Evolutionary conservation across 2,329 filamentous ascomycete species (phyloP).

Genomic region (Mycosphaerella arachidis): DNA sequence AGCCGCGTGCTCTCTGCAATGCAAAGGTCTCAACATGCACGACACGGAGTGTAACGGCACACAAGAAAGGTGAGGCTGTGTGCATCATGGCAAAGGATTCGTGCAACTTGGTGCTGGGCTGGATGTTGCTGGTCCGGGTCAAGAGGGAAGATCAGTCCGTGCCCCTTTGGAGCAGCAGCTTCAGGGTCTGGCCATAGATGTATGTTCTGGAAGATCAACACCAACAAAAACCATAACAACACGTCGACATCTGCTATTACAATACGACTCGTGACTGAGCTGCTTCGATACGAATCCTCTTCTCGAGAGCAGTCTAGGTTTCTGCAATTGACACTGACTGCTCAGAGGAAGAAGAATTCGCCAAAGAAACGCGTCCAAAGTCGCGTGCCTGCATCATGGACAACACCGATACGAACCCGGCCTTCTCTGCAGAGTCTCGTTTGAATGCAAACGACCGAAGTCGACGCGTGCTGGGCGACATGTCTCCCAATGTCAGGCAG

Average conservation of each 20-base stretch:
- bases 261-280: neutral
- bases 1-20: neutral
- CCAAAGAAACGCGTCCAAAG: conserved; percentile 11
- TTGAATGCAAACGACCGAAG: conserved; percentile 6
- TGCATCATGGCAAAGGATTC: neutral
- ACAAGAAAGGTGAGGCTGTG: neutral
- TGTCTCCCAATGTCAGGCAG: conserved; percentile 30
- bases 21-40: neutral
- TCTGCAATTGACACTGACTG: neutral
- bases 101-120: neutral
- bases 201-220: neutral
- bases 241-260: neutral
- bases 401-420: neutral
- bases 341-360: neutral
- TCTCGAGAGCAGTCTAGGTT: neutral
- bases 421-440: conserved; percentile 3
- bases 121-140: neutral
- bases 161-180: neutral
- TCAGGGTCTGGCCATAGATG: neutral
- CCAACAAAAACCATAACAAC: neutral
- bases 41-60: neutral
- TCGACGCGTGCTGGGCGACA: conserved; percentile 28
- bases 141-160: neutral
- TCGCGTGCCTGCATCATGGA: conserved; percentile 22
- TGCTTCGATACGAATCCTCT: neutral